Evolutionary conservation across 768 basidiomycete genomes (phyloP).

Genomic region (Steccherinum ochraceum): DNA sequence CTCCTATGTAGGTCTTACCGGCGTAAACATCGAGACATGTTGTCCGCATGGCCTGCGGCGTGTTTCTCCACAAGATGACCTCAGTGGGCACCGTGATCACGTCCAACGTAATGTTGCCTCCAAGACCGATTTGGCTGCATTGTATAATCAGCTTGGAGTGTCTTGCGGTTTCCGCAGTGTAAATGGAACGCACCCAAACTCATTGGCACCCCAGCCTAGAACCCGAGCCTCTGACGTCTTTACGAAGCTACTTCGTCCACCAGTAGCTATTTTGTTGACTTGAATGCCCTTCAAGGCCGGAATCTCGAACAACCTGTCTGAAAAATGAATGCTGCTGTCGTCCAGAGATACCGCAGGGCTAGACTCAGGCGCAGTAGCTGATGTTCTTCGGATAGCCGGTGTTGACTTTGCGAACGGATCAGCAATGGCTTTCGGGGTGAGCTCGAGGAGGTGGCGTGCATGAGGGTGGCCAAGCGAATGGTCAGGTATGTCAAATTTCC

Average conservation of each 20-base stretch:
- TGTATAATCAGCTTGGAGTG: no score
- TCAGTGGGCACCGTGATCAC: slow-evolving; percentile 81
- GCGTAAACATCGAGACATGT: slow-evolving; percentile 63
- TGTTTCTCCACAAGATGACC: slow-evolving; percentile 61
- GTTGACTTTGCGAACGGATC: slow-evolving; percentile 46
- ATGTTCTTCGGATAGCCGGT: slow-evolving; percentile 29
- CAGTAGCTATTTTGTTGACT: slow-evolving; percentile 66
- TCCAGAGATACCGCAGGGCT: slow-evolving; percentile 26
- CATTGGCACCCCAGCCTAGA: slow-evolving; percentile 87
- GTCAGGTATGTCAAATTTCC: slow-evolving; percentile 48
- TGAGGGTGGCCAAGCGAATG: slow-evolving; percentile 16
- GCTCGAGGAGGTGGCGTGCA: slow-evolving; percentile 41
- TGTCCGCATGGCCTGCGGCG: slow-evolving; percentile 42
- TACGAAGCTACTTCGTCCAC: slow-evolving; percentile 66
- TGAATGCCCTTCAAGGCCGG: slow-evolving; percentile 61
- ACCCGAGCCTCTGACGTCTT: slow-evolving; percentile 65
- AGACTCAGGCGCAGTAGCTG: slow-evolving; percentile 20
- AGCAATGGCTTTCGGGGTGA: slow-evolving; percentile 47
- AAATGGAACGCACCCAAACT: slow-evolving; percentile 55
- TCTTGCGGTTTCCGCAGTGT: no score
- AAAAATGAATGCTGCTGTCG: slow-evolving; percentile 52
- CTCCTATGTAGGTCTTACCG: slow-evolving; percentile 32
- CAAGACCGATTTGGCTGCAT: slow-evolving; percentile 75
- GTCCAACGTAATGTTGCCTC: slow-evolving; percentile 52
- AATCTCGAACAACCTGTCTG: slow-evolving; percentile 68